Evolutionary conservation across 495 filamentous ascomycete genomes (phyloP).

Genomic region (Neurospora discreta): DNA sequence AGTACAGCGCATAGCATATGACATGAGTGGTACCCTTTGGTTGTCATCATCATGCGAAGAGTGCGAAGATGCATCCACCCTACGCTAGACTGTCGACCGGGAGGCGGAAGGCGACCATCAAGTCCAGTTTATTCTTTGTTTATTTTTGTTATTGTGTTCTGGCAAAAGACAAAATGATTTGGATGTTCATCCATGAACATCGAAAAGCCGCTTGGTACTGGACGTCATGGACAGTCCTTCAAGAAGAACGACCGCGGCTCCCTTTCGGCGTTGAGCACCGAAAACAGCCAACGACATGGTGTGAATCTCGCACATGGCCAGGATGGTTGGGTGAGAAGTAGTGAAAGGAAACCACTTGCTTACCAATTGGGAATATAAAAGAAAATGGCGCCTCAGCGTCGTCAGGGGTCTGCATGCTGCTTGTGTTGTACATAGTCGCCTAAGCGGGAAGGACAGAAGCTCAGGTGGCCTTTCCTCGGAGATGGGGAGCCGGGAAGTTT

Average conservation of each 20-base stretch:
- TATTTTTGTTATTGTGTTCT: too few relatives aligned
- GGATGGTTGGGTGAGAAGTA: conserved; percentile 34
- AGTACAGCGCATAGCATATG: not conserved
- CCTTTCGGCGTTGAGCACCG: not conserved
- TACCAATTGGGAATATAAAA: conserved; percentile 40
- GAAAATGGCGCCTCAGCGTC: conserved; percentile 27
- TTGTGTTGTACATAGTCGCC: conserved; percentile 16
- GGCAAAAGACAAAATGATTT: not conserved
- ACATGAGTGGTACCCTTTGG: not conserved
- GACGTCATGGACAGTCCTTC: conserved; percentile 12
- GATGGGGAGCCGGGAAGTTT: not conserved
- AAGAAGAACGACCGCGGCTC: not conserved
- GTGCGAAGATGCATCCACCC: not conserved
- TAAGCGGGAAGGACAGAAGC: conserved; percentile 3
- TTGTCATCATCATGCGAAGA: not conserved
- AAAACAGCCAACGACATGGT: conserved; percentile 26
- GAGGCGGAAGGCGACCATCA: not conserved
- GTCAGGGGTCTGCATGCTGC: conserved; percentile 33
- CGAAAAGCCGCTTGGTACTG: conserved; percentile 11
- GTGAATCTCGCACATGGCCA: conserved; percentile 30
- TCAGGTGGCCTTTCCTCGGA: conserved; percentile 1
- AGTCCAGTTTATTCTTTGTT: not conserved
- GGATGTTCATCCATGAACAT: not conserved
- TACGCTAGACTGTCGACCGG: not conserved
- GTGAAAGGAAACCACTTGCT: conserved; percentile 18